These are phyloP conservation scores for Schwanniomyces pseudopolymorphus DNA, from an alignment of 805 yeast genomes.

Conservation along the genomic window DNA sequence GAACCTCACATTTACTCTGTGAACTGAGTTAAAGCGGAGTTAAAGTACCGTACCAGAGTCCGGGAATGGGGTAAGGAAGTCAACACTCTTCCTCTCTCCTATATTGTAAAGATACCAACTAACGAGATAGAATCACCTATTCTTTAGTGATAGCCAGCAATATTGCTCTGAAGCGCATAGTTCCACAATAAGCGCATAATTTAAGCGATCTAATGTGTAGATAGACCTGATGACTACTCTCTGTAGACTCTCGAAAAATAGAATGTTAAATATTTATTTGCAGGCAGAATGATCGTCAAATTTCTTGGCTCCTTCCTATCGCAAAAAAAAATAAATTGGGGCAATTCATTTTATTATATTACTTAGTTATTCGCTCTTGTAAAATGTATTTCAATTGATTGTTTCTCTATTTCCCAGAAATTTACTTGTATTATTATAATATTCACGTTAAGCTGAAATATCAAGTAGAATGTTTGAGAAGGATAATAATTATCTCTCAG, in stretches of 20 bases:
- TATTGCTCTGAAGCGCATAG: no score
- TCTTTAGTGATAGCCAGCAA: no score
- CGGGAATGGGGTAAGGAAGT: background rate
- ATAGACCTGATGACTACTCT: background rate
- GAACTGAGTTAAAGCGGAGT: background rate
- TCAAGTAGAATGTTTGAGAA: constrained; percentile 4
- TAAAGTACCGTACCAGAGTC: background rate
- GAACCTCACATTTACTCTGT: no score
- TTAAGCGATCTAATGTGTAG: background rate
- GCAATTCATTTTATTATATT: background rate
- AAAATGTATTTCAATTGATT: background rate
- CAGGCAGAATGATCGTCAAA: background rate
- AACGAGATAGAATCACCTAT: no score
- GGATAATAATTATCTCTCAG: background rate
- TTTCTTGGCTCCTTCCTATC: background rate
- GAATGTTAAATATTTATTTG: background rate
- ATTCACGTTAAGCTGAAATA: constrained; percentile 5
- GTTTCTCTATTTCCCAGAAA: background rate
- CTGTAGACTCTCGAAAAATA: no score
- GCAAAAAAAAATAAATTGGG: background rate
- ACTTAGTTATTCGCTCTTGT: background rate
- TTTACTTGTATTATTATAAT: background rate
- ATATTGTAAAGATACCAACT: no score
- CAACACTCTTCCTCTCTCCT: no score
- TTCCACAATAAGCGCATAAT: no score